Evolutionary conservation across 306 rosid species (phyloP).

Genomic region (Crotalaria pallida): DNA sequence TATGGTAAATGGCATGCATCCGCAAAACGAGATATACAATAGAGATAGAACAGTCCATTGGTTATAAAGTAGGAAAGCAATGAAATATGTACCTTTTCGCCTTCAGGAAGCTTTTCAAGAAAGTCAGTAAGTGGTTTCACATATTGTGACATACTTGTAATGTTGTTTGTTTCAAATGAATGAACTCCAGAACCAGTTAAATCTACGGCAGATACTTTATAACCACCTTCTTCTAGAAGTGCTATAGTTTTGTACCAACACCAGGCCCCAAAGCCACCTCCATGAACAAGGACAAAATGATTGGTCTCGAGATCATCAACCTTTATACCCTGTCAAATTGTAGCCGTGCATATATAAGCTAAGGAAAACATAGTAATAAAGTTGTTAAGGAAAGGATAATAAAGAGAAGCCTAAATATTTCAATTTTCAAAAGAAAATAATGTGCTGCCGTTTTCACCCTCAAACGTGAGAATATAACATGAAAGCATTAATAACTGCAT

Average conservation of each 20-base stretch:
- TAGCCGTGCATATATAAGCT: slow-evolving; percentile 8
- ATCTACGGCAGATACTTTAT: slow-evolving; percentile 77
- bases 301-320: slow-evolving; percentile 84
- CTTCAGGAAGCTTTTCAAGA: slow-evolving; percentile 72
- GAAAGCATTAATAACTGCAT: background rate
- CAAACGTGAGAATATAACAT: background rate
- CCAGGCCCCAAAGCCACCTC: slow-evolving; percentile 99
- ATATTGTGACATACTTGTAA: slow-evolving; percentile 67
- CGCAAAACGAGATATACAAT: background rate
- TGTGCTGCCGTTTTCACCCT: background rate
- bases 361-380: slow-evolving; percentile 9
- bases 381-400: background rate
- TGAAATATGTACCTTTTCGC: slow-evolving; percentile 54
- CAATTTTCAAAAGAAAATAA: background rate
- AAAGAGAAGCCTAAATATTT: background rate
- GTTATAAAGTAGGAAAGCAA: background rate
- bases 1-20: background rate
- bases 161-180: slow-evolving; percentile 64
- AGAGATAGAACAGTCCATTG: background rate
- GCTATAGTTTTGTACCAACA: slow-evolving; percentile 99
- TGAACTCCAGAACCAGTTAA: slow-evolving; percentile 92
- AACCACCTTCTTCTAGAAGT: slow-evolving; percentile 86
- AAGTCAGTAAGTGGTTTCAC: slow-evolving; percentile 82
- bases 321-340: slow-evolving; percentile 52
- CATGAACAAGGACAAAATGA: slow-evolving; percentile 91